Evolutionary conservation across 2,329 filamentous ascomycete genomes (phyloP).

Genomic region (Ramichloridium luteum): DNA sequence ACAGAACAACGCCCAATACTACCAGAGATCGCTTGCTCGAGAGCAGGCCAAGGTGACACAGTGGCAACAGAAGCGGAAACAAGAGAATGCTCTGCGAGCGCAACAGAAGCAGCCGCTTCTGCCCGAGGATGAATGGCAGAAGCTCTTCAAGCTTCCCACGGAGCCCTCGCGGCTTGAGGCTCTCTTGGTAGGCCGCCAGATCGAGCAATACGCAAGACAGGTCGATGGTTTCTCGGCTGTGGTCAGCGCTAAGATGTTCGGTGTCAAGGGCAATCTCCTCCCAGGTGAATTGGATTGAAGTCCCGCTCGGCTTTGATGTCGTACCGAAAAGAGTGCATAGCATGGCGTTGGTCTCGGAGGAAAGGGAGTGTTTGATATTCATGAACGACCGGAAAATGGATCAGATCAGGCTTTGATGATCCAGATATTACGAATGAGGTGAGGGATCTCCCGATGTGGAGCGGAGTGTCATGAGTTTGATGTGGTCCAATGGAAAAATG

Average conservation of each 20-base stretch:
- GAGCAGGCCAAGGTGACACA: constrained; percentile 94
- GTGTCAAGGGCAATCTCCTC: constrained; percentile 60
- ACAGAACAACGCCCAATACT: constrained; percentile 98
- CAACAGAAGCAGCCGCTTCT: constrained; percentile 79
- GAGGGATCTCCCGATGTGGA: too few species aligned
- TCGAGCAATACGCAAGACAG: constrained; percentile 95
- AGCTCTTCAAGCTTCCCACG: constrained; percentile 91
- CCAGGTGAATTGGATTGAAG: constrained; percentile 37
- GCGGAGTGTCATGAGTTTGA: too few species aligned
- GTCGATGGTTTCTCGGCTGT: constrained; percentile 90
- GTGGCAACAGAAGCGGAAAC: constrained; percentile 94
- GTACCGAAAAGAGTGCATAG: constrained; percentile 8
- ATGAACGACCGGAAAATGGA: too few species aligned
- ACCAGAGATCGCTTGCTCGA: constrained; percentile 82
- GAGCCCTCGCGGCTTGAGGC: constrained; percentile 88
- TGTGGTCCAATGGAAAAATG: too few species aligned
- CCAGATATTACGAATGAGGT: too few species aligned
- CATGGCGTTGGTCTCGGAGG: constrained; percentile 7
- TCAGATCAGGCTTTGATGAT: too few species aligned
- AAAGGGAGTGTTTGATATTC: too few species aligned
- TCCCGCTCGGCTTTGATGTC: constrained; percentile 5
- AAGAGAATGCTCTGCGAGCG: constrained; percentile 75
- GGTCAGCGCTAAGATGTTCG: constrained; percentile 95
- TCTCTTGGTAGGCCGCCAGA: constrained; percentile 88
- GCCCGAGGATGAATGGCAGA: constrained; percentile 96